Evolutionary conservation across 257 asterid species (phyloP), one percentile per base, ranked within the genome.

Genomic region (Solanum appendiculatum): DNA sequence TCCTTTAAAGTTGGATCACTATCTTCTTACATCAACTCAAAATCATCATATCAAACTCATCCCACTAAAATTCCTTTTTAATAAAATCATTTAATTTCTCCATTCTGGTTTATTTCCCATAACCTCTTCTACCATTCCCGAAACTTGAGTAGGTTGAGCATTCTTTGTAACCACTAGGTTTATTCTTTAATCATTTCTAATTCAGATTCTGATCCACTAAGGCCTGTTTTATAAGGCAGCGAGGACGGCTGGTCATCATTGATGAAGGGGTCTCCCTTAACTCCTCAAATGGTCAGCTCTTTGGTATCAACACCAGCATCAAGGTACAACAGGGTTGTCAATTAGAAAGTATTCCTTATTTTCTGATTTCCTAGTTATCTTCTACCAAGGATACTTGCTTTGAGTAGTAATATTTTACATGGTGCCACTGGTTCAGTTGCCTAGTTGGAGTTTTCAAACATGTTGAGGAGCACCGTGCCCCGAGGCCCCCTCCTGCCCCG

Each of bases 251-350:
- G 99, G 99, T 92, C 99, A 86, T 95, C 99, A 85, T 90, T 97
- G 80, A 88, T 95, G 92, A 94, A 92, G 87, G 98, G 99, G 46
- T 92, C 98, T 60, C 95, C 96, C 73, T 90, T 97, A 91, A 95
- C 94, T 91, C 94, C 94, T 89, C 91, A 94, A 21, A 74, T 95
- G 96, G 92, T 96, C 91, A 95, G 90, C 87, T 94, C 94, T 8
- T 83, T 97, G 93, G 95, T 91, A 54, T 93, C 98, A 86, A 96
- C 98, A 90, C 98, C 99, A 33, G 99, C 99, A 68, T 92, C 98
- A 87, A 96, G 99, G 99, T 97, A 94, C 81, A 90, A 87, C 78
- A 42, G 23, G 85, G 85, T 87, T 87, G 63, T 80, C 85, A 56
- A 44, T 80, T 91, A 69, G 72, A 86, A 34, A 86, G 25, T 34